These are phyloP conservation scores for Lichenothelia convexa DNA, from an alignment of 495 filamentous ascomycete genomes.

Conservation along the genomic window DNA sequence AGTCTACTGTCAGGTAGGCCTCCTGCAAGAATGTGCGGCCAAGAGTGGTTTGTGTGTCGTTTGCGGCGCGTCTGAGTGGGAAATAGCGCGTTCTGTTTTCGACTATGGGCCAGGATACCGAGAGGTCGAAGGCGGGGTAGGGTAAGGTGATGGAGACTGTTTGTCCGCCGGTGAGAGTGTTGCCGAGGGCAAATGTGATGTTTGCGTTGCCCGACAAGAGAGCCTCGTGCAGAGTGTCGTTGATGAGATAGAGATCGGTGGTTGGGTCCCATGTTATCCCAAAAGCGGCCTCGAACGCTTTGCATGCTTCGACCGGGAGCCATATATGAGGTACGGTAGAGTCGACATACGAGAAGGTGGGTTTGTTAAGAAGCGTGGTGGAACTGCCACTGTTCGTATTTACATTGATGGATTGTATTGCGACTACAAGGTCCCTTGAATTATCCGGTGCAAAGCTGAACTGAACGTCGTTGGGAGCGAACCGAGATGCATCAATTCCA, in stretches of 20 bases:
- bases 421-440: constrained; percentile 12
- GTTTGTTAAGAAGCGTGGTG: constrained; percentile 9
- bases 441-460: constrained; percentile 12
- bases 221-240: constrained; percentile 14
- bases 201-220: constrained; percentile 13
- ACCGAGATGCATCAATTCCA: constrained; percentile 19
- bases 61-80: constrained; percentile 16
- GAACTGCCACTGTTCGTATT: constrained; percentile 11
- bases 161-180: constrained; percentile 8
- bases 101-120: constrained; percentile 12
- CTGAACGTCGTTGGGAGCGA: constrained; percentile 11
- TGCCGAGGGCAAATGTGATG: constrained; percentile 17
- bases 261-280: constrained; percentile 17
- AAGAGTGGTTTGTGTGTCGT: constrained; percentile 15
- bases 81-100: constrained; percentile 17
- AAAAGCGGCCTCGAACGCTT: constrained; percentile 17
- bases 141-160: constrained; percentile 16
- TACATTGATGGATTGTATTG: constrained; percentile 15
- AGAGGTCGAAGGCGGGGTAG: constrained; percentile 16
- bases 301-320: constrained; percentile 18
- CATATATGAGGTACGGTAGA: constrained; percentile 19
- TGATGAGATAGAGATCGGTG: constrained; percentile 17
- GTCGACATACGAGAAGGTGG: constrained; percentile 16
- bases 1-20: constrained; percentile 19
- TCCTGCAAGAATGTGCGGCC: constrained; percentile 17